These are phyloP conservation scores for Colletotrichum eremochloae DNA, from an alignment of 2,329 filamentous ascomycete genomes.

Conservation along the genomic window DNA sequence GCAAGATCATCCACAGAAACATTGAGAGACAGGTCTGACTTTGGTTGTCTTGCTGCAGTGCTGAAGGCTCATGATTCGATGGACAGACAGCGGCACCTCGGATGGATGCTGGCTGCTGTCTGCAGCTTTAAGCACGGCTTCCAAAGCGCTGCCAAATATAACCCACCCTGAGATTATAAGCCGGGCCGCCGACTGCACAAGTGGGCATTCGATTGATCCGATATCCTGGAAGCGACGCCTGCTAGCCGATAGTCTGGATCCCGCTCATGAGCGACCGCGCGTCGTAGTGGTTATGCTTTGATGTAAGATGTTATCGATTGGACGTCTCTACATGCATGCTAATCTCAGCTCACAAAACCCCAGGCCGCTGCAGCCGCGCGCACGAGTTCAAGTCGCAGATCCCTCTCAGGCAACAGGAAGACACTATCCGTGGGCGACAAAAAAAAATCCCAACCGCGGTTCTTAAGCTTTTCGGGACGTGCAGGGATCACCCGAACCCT, in stretches of 20 bases:
- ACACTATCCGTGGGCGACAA: slow-evolving; percentile 24
- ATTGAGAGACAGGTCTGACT: slow-evolving; percentile 4
- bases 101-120: slow-evolving; percentile 17
- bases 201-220: slow-evolving; percentile 8
- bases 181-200: neutral
- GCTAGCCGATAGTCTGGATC: slow-evolving; percentile 7
- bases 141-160: slow-evolving; percentile 19
- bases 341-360: neutral
- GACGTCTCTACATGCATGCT: neutral
- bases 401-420: neutral
- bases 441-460: slow-evolving; percentile 12
- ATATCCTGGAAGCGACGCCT: slow-evolving; percentile 22
- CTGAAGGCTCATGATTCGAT: slow-evolving; percentile 20
- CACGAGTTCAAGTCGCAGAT: slow-evolving; percentile 2
- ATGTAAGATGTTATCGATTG: neutral
- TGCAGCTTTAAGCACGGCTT: neutral
- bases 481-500: slow-evolving; percentile 31
- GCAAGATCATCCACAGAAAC: neutral
- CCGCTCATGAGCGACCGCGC: neutral
- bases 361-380: neutral
- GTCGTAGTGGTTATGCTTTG: neutral
- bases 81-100: slow-evolving; percentile 18
- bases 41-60: slow-evolving; percentile 10
- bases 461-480: slow-evolving; percentile 34
- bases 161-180: slow-evolving; percentile 7